Percentiles rank a stretch among this genome's conserved stretches.
These are phyloP conservation scores for Cladorrhinum sp. DNA, from an alignment of 2,329 filamentous ascomycete species.

Conservation along the genomic window DNA sequence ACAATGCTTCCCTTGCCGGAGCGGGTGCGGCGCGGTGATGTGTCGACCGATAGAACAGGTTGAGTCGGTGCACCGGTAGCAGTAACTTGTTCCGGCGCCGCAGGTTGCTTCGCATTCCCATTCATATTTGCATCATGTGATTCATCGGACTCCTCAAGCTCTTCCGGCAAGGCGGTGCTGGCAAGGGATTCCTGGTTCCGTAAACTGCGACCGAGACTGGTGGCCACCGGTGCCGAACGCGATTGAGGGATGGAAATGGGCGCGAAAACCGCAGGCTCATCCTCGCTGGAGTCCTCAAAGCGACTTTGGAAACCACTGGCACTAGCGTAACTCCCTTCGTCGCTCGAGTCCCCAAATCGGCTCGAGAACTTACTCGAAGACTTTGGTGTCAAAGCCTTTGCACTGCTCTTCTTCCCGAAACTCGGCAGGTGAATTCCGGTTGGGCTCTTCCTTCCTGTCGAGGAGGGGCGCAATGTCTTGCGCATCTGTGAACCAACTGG, in stretches of 20 bases:
- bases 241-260: constrained; percentile 16
- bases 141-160: constrained; percentile 52
- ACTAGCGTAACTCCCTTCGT: constrained; percentile 48
- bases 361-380: constrained; percentile 46
- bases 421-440: constrained; percentile 40
- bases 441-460: constrained; percentile 24
- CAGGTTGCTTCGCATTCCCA: neutral
- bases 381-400: constrained; percentile 24
- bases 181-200: constrained; percentile 21
- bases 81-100: neutral
- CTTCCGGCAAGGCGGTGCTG: constrained; percentile 42
- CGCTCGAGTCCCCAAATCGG: constrained; percentile 61
- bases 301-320: constrained; percentile 50
- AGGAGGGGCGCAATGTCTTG: constrained; percentile 44
- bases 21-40: constrained; percentile 38
- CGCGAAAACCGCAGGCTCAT: constrained; percentile 43
- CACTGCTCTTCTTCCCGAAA: constrained; percentile 38
- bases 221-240: neutral
- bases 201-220: constrained; percentile 4
- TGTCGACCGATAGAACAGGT: neutral
- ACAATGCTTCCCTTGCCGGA: constrained; percentile 41
- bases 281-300: constrained; percentile 71
- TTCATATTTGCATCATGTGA: constrained; percentile 54
- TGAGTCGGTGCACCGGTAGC: neutral
- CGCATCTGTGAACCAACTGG: constrained; percentile 38